Base-by-base conservation (phyloP, 2,329 filamentous ascomycete genomes). In the Aureobasidium pullulans region DNA sequence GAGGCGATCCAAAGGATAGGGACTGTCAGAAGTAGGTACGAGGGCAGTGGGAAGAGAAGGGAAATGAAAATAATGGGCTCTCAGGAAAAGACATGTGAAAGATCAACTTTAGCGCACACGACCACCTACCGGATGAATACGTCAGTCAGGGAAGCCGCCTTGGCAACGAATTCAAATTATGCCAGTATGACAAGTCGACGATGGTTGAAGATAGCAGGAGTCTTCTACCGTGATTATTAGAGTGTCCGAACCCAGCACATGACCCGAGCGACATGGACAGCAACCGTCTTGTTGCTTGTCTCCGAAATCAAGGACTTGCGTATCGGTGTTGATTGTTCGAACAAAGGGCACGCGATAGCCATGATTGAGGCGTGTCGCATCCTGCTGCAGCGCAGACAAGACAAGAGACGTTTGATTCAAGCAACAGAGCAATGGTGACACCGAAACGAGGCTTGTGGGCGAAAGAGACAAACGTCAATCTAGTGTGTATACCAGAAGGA, bases 61-160 rank as follows among this genome's bases (percentile, higher is more conserved):
- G 53, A 19, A 37, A 28, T 13, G 42, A 47, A 44, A 42, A 40
- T 36, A n/a, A 50, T 34, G 46, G 19, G 32, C 47, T 49, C 37
- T 49, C 10, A n/a, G 4, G 29, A 57, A 50, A 59, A 43, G 37
- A n/a, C 57, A 59, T 59, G 46, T 59, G 57, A 59, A 54, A 59
- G 44, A n/a, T 19, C 4, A 43, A 58, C 34, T 39, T 23, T 39
- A 40, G 48, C 48, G 48, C 56, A 57, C 54, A 57, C 54, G 54
- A 57, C 43, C 54, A 57, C 54, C 40, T 57, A 28, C 54, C 43
- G 32, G n/a, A 48, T 47, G 6, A 37, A 57, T 28, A 47, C 54
- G 34, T 57, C 34, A 16, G 32, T 15, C 23, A 23, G 19, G n/a
- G n/a, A 48, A 57, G 42, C 19, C 34, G 48, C 19, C 54, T 57